Evolutionary conservation across 192 early-diverging fungal genomes (phyloP).

Genomic region (Rhizophagus sp.): DNA sequence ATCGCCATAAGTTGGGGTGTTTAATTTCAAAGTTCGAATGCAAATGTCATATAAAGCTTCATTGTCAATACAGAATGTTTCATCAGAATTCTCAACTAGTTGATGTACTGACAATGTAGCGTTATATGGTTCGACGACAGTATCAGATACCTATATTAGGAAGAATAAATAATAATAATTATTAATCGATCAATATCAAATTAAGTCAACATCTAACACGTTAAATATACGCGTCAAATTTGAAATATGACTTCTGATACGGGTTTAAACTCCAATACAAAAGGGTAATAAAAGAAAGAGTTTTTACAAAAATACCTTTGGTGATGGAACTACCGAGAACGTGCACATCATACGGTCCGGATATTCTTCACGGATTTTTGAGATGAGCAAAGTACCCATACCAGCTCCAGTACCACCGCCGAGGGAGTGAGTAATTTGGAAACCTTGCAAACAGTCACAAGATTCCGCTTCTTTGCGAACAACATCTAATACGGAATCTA

Average conservation of each 20-base stretch:
- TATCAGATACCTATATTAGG: slow-evolving; percentile 76
- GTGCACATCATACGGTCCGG: slow-evolving; percentile 99
- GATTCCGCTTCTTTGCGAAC: slow-evolving; percentile 96
- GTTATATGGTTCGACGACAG: slow-evolving; percentile 99
- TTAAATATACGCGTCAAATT: background rate
- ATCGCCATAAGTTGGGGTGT: slow-evolving; percentile 91
- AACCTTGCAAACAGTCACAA: slow-evolving; percentile 96
- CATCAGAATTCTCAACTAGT: slow-evolving; percentile 98
- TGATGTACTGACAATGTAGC: slow-evolving; percentile 98
- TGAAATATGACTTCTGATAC: background rate
- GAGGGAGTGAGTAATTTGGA: slow-evolving; percentile 97
- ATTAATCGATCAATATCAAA: too few species aligned
- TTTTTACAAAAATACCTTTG: slow-evolving; percentile 62
- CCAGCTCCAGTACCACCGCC: slow-evolving; percentile 98
- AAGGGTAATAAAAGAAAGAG: slow-evolving; percentile 25
- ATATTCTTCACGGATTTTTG: slow-evolving; percentile 99
- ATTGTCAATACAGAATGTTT: slow-evolving; percentile 99
- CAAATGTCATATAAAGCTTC: slow-evolving; percentile 99
- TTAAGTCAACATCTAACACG: too few species aligned
- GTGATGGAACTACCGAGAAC: slow-evolving; percentile 95
- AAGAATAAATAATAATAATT: background rate
- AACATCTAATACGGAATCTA: slow-evolving; percentile 93
- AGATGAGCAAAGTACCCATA: slow-evolving; percentile 93
- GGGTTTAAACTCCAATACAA: background rate
- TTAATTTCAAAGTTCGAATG: slow-evolving; percentile 94